Evolutionary conservation across 139 green algal species (phyloP).

Genomic region (Haematococcus sp.): DNA sequence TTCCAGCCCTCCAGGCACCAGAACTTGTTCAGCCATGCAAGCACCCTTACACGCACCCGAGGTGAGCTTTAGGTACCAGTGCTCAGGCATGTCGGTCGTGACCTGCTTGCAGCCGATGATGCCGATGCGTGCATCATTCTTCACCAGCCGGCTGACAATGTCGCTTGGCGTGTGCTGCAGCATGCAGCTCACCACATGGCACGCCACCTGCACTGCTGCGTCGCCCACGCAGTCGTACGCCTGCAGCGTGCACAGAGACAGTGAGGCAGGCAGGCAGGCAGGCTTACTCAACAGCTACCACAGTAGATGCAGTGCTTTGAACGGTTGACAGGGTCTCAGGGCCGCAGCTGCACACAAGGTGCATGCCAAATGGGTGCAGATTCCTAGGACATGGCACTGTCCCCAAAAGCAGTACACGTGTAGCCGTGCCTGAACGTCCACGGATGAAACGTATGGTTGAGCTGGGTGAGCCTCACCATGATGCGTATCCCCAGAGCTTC

Average conservation of each 20-base stretch:
- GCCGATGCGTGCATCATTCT: constrained; percentile 44
- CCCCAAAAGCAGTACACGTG: too few relatives aligned
- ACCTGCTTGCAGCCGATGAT: constrained; percentile 69
- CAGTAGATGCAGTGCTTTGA: too few relatives aligned
- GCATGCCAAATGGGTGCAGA: too few relatives aligned
- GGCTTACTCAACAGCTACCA: too few relatives aligned
- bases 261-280: not conserved
- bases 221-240: constrained; percentile 48
- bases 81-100: constrained; percentile 75
- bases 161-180: constrained; percentile 16
- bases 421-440: too few relatives aligned
- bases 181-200: constrained; percentile 43
- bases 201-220: constrained; percentile 34
- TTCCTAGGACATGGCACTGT: too few relatives aligned
- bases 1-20: too few relatives aligned
- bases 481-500: constrained; percentile 36
- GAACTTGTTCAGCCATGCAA: not conserved
- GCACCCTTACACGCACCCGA: constrained; percentile 5
- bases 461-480: too few relatives aligned
- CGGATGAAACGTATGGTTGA: too few relatives aligned
- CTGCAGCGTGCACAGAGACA: constrained; percentile 11
- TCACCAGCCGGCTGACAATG: constrained; percentile 35
- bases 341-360: too few relatives aligned
- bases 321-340: too few relatives aligned
- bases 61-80: constrained; percentile 54